Conservation (phyloP, 164 flowering plant species). For the Piper betle region DNA sequence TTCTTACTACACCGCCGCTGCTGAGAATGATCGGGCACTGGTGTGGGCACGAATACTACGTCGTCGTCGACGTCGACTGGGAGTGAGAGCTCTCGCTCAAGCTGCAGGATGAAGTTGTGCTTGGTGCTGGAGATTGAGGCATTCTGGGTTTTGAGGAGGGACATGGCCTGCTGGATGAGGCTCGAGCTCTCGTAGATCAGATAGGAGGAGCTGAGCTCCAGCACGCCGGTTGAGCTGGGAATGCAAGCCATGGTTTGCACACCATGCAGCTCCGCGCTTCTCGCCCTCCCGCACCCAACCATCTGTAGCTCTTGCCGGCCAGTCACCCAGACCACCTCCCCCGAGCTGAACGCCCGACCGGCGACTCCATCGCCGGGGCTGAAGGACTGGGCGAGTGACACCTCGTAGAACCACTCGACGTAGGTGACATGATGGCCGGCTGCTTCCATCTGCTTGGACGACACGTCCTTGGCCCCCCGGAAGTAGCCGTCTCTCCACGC, state of each 20-base stretch:
- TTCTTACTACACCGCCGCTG: background rate
- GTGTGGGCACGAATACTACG: too few relatives aligned
- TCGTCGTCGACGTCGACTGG: background rate
- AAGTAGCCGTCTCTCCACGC: too few relatives aligned
- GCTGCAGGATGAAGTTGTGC: background rate
- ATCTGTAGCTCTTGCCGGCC: background rate
- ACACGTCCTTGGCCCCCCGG: too few relatives aligned
- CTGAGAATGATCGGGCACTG: too few relatives aligned
- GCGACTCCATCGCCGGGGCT: conserved; percentile 25
- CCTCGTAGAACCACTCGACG: conserved; percentile 59
- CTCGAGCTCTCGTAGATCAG: conserved; percentile 30
- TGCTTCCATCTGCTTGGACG: too few relatives aligned
- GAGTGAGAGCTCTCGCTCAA: background rate
- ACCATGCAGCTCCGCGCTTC: background rate
- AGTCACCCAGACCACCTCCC: conserved; percentile 33
- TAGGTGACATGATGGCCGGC: background rate
- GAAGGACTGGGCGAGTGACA: conserved; percentile 40
- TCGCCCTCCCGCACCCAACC: background rate
- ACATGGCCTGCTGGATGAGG: conserved; percentile 26
- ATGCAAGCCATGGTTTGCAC: conserved; percentile 3
- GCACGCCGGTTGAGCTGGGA: conserved; percentile 32
- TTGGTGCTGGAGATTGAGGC: background rate
- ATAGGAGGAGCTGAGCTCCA: conserved; percentile 52
- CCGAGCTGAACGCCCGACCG: conserved; percentile 27
- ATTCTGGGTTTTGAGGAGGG: too few relatives aligned